These are phyloP conservation scores for Candida broadrunensis DNA, from an alignment of 805 yeast genomes.

Conservation along the genomic window DNA sequence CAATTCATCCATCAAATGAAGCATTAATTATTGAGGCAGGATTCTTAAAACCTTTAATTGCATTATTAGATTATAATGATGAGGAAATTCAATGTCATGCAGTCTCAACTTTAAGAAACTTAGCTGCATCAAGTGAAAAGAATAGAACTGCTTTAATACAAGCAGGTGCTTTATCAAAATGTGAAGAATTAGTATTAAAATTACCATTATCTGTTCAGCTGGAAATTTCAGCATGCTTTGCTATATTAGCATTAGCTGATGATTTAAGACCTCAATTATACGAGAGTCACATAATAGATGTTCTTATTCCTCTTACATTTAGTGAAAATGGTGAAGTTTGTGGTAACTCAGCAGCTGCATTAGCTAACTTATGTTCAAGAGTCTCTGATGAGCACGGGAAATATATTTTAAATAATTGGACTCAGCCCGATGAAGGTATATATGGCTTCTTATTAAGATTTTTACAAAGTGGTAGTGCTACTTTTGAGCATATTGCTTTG, in stretches of 20 bases:
- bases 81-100: conserved; percentile 99
- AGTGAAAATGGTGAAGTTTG: conserved; percentile 91
- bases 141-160: conserved; percentile 88
- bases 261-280: conserved; percentile 84
- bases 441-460: conserved; percentile 79
- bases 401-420: conserved; percentile 76
- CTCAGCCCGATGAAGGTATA: conserved; percentile 78
- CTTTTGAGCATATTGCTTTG: conserved; percentile 95
- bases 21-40: conserved; percentile 96
- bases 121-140: conserved; percentile 93
- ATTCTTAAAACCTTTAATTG: conserved; percentile 85
- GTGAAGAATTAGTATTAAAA: conserved; percentile 78
- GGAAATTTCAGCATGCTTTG: conserved; percentile 96
- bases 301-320: conserved; percentile 85
- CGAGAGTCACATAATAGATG: conserved; percentile 81
- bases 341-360: conserved; percentile 97
- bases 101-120: conserved; percentile 89
- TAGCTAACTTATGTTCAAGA: conserved; percentile 92
- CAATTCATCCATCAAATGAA: conserved; percentile 95
- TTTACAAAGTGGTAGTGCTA: conserved; percentile 78
- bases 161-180: conserved; percentile 93
- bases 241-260: conserved; percentile 94
- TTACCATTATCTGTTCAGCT: conserved; percentile 93
- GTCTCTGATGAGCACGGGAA: conserved; percentile 69
- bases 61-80: conserved; percentile 76